Evolutionary conservation across 2,329 filamentous ascomycete genomes (phyloP).

Genomic region (Calonectria hawksworthii): DNA sequence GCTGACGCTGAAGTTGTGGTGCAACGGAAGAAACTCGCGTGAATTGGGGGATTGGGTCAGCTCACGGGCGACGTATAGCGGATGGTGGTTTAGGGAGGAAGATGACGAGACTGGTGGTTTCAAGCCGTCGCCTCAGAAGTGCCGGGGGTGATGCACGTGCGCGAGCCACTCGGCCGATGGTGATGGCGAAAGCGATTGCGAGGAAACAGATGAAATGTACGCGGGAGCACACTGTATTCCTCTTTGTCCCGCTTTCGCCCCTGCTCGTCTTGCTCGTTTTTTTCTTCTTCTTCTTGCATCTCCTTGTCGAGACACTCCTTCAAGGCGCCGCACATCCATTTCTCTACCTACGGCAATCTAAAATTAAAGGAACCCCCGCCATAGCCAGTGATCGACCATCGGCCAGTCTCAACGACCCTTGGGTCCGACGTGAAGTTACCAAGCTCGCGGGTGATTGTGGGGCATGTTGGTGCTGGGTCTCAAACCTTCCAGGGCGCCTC

Average conservation of each 20-base stretch:
- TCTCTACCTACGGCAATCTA: background rate
- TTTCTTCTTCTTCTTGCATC: background rate
- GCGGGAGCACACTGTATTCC: background rate
- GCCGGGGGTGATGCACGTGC: conserved; percentile 26
- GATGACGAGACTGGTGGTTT: conserved; percentile 25
- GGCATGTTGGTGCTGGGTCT: conserved; percentile 10
- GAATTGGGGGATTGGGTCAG: background rate
- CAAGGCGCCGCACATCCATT: background rate
- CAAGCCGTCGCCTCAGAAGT: conserved; percentile 19
- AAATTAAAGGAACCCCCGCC: conserved; percentile 4
- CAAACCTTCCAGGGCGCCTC: conserved; percentile 1
- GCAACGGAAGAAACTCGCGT: conserved; percentile 2
- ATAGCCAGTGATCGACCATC: background rate
- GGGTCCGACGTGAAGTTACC: conserved; percentile 8
- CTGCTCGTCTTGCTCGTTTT: background rate
- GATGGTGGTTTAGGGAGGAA: conserved; percentile 15
- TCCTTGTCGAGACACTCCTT: background rate
- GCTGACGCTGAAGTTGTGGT: conserved; percentile 14
- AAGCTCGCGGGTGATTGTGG: conserved; percentile 24
- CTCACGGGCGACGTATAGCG: background rate
- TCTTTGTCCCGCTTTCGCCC: background rate
- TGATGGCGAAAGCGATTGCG: conserved; percentile 4
- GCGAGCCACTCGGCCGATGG: conserved; percentile 12
- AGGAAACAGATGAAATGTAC: background rate
- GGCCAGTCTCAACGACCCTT: conserved; percentile 12